Base-by-base conservation (phyloP, 2,329 filamentous ascomycete species). In the Fusarium setosum region DNA sequence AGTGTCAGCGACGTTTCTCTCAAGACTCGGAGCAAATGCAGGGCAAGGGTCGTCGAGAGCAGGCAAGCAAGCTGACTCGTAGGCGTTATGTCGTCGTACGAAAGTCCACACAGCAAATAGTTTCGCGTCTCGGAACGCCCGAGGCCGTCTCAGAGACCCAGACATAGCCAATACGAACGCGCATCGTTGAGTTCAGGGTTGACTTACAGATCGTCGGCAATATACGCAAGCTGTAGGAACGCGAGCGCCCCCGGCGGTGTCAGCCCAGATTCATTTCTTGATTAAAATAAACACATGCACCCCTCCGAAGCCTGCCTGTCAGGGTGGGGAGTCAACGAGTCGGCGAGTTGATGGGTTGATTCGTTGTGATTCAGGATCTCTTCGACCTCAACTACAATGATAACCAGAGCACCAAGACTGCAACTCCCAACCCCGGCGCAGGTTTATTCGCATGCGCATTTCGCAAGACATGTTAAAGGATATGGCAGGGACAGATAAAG, bases 141-240 rank as follows among this genome's bases (percentile, higher is more conserved):
- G 41, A 60, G 44, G 40, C 58, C 38, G 47, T 41, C 52, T 44
- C 58, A 51, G 59, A 42, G n/a, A 58, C 53, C 48, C 54, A 56
- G 55, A 55, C 18, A 41, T 45, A 61, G 52, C 70, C 67, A 69
- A 69, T 70, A 57, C 65, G 37, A 63, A 45, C 34, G 63, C 61
- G 60, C 55, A 75, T 75, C 49, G 66, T 70, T 65, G 61, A 67
- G 65, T 56, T 68, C 61, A 68, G 63, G 62, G 65, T 77, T 75
- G 73, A 90, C 91, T 92, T 88, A 94, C 92, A 87, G 92, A 95
- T 88, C 92, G 89, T 80, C 92, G 90, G 82, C 92, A 95, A 82
- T 95, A 95, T 76, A 95, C 91, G 82, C 92, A 95, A 76, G 92
- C 92, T 95, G 51, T 65, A 65, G 62, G 59, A 63, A 63, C 65